Evolutionary conservation across 1,284 basidiomycete species (phyloP), one percentile per base, ranked within the genome.

Genomic region (Ustilago lituana): DNA sequence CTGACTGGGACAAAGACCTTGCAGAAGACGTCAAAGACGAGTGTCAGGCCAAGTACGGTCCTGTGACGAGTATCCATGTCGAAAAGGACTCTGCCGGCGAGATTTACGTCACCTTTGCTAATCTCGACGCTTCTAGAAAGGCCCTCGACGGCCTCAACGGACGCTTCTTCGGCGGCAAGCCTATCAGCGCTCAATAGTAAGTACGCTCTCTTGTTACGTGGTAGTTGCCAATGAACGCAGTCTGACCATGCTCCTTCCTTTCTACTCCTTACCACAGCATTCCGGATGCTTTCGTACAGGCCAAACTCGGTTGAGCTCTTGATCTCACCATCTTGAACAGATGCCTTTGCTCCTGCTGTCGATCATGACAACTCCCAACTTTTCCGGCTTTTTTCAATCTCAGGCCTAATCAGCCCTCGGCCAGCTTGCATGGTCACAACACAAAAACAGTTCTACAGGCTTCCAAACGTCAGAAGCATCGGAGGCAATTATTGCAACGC

Each of bases 1-100:
- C 87, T 27, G 92, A 96, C 77, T 99, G 95, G 96, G 93, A 98
- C 82, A 90, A 88, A 63, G 96, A 98, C 53, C 89, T 99, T 31
- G 92, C 89, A 48, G 94, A 97, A 27, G 95, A 99, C 79, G 92
- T 98, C 80, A 94, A 93, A 84, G 88, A 88, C 57, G 96, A 99
- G 85, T 92, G 93, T 72, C 90, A 94, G 83, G 84, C 85, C 64
- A 94, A 96, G 84, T 98, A 97, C 78, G 95, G 96, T 48, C 84
- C 83, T 38, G 92, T 98, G 29, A 86, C 88, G 44, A 88, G 89
- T 31, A 93, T 98, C 85, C 93, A 93, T 80, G 89, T 99, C 27
- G 93, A 96, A 81, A 94, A 89, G 84, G 94, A 98, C 75, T 92
- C 92, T 29, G 72, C 71, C 10, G 95, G 95, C 75, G 95, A 98